Evolutionary conservation across 2,329 filamentous ascomycete species (phyloP).

Genomic region (Ophiostoma australiae): DNA sequence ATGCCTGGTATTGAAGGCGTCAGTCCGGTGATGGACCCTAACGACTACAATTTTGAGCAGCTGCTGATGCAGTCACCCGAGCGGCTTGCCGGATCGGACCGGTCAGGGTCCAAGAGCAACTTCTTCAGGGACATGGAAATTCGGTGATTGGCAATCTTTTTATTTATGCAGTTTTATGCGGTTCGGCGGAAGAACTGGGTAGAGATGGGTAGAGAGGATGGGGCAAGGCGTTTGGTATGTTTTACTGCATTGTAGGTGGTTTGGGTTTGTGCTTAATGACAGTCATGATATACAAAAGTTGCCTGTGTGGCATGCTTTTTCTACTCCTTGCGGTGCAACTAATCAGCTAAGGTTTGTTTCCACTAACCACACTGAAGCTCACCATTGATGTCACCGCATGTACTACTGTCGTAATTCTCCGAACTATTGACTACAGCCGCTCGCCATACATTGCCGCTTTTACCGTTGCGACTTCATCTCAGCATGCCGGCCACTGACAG

Average conservation of each 20-base stretch:
- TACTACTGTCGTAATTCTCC: neutral
- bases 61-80: slow-evolving; percentile 32
- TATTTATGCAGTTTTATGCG: neutral
- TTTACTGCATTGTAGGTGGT: neutral
- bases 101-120: slow-evolving; percentile 35
- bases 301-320: neutral
- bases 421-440: neutral
- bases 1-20: slow-evolving; percentile 25
- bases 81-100: slow-evolving; percentile 31
- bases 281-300: neutral
- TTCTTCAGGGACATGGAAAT: slow-evolving; percentile 43
- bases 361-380: neutral
- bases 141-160: slow-evolving; percentile 30
- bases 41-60: slow-evolving; percentile 36
- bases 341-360: neutral
- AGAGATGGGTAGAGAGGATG: neutral
- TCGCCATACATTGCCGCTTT: neutral
- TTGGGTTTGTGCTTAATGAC: neutral
- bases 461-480: neutral
- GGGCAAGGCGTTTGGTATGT: neutral
- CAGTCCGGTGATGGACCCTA: slow-evolving; percentile 29
- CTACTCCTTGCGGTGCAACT: neutral
- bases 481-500: neutral
- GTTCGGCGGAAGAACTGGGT: neutral
- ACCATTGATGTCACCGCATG: neutral